Conservation (phyloP, 2,329 filamentous ascomycete genomes). For the Corynespora cassiicola region DNA sequence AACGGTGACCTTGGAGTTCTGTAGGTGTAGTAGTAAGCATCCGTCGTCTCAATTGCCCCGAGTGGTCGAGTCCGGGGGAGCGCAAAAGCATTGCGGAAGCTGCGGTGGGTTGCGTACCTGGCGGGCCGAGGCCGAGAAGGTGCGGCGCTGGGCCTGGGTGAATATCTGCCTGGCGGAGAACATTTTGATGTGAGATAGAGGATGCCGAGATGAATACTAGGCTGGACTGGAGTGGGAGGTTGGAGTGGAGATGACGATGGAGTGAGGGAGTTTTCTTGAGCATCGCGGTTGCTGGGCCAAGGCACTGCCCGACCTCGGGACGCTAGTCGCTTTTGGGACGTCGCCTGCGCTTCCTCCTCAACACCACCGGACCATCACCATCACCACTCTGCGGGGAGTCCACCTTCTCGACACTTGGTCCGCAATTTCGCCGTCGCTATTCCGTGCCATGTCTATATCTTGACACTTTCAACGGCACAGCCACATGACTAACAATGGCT, state of each 20-base stretch:
- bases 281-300: conserved; percentile 16
- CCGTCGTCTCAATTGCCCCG: conserved; percentile 15
- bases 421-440: too few species aligned
- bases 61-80: conserved; percentile 12
- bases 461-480: too few species aligned
- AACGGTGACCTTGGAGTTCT: conserved; percentile 98
- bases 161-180: conserved; percentile 68
- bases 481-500: too few species aligned
- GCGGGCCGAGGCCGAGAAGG: conserved; percentile 60
- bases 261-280: conserved; percentile 29
- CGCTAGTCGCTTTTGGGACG: not conserved
- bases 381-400: too few species aligned
- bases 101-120: conserved; percentile 50
- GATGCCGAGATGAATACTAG: conserved; percentile 29
- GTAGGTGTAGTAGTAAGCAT: conserved; percentile 32
- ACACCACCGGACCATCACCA: conserved; percentile 2
- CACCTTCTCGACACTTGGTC: too few species aligned
- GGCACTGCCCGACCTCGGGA: conserved; percentile 8
- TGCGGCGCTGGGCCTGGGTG: conserved; percentile 57
- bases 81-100: conserved; percentile 31
- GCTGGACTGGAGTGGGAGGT: conserved; percentile 24
- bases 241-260: conserved; percentile 18
- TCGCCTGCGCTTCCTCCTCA: conserved; percentile 1
- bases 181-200: conserved; percentile 57
- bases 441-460: too few species aligned